A percentile compares a stretch with the other conserved stretches of the same genome.
Evolutionary conservation across 2,329 filamentous ascomycete species (phyloP).

Genomic region (Paecilomyces sp.): DNA sequence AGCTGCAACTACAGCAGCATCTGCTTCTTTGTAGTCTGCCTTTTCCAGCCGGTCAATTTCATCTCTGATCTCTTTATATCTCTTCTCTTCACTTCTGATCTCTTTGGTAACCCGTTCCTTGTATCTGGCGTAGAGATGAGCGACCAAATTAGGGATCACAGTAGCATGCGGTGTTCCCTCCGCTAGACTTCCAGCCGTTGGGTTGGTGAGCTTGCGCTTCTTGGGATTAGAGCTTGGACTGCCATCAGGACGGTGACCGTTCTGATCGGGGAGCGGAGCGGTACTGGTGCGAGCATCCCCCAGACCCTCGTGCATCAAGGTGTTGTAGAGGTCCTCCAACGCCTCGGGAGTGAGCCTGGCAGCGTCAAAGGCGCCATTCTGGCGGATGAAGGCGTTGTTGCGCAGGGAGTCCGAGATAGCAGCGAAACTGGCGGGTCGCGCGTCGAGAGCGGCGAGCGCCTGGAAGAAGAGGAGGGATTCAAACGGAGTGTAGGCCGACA

Average conservation of each 20-base stretch:
- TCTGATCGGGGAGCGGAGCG: constrained; percentile 22
- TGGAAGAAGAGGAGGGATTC: constrained; percentile 83
- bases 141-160: constrained; percentile 63
- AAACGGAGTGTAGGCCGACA: constrained; percentile 69
- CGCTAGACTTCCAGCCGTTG: constrained; percentile 56
- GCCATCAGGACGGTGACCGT: constrained; percentile 19
- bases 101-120: constrained; percentile 60
- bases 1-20: constrained; percentile 1
- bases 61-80: constrained; percentile 54
- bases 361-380: constrained; percentile 64
- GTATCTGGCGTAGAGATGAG: constrained; percentile 69
- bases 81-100: constrained; percentile 67
- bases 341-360: constrained; percentile 68
- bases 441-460: constrained; percentile 62
- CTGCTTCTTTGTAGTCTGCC: constrained; percentile 45
- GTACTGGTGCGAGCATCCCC: constrained; percentile 31
- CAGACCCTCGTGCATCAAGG: constrained; percentile 68
- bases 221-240: constrained; percentile 42
- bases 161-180: constrained; percentile 61
- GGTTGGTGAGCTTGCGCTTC: constrained; percentile 68
- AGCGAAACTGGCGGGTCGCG: constrained; percentile 58
- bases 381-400: constrained; percentile 64
- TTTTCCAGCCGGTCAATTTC: constrained; percentile 65
- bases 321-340: constrained; percentile 70
- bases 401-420: constrained; percentile 68